These are phyloP conservation scores for Bothriochloa decipiens DNA, from an alignment of 176 grass and related monocot genomes.

Conservation along the genomic window DNA sequence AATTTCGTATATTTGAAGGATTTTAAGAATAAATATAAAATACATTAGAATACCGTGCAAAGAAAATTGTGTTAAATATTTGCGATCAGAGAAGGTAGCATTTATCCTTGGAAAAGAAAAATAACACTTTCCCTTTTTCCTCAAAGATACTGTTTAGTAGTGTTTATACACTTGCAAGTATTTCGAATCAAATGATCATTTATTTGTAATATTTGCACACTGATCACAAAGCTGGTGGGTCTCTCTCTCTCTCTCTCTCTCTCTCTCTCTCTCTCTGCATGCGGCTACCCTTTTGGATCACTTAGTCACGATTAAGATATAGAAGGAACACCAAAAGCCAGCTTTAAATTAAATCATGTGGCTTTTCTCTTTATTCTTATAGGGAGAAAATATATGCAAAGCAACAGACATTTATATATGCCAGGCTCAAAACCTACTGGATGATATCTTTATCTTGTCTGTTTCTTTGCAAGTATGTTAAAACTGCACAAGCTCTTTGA, in stretches of 20 bases:
- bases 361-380: constrained; percentile 41
- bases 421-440: not conserved
- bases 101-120: constrained; percentile 2
- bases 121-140: not conserved
- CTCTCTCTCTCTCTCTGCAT: not conserved
- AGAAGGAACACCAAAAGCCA: constrained; percentile 31
- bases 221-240: constrained; percentile 21
- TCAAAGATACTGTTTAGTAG: not conserved
- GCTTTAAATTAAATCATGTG: not conserved
- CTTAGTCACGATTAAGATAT: constrained; percentile 20
- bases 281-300: not conserved
- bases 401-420: not conserved
- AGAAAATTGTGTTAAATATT: not conserved
- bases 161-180: not conserved
- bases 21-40: not conserved
- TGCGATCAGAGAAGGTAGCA: not conserved
- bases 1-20: not conserved
- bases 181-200: not conserved
- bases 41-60: not conserved
- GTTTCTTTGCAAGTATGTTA: constrained; percentile 38
- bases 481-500: constrained; percentile 19
- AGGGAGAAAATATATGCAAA: not conserved
- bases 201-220: constrained; percentile 5
- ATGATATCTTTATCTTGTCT: constrained; percentile 42
- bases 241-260: not conserved